These are phyloP conservation scores for Flaveria linearis DNA, from an alignment of 129 eudicot species.

Conservation along the genomic window DNA sequence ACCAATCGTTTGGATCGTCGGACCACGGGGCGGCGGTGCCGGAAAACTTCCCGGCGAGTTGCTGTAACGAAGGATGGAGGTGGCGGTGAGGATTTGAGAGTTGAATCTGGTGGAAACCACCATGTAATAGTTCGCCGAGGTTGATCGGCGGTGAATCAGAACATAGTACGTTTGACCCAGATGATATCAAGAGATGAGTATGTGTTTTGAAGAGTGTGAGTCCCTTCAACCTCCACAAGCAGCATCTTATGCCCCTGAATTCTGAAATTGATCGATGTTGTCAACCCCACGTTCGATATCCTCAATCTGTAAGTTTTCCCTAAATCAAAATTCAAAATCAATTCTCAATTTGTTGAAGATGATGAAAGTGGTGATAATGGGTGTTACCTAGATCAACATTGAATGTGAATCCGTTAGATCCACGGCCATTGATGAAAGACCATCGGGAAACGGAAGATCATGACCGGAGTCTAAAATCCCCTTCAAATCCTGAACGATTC, in stretches of 20 bases:
- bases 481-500: conserved; percentile 46
- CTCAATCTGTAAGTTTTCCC: conserved; percentile 65
- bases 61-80: conserved; percentile 61
- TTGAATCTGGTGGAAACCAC: conserved; percentile 72
- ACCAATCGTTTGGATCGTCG: conserved; percentile 64
- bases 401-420: conserved; percentile 50
- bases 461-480: conserved; percentile 56
- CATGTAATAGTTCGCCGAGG: conserved; percentile 51
- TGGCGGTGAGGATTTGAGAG: conserved; percentile 51
- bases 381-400: too few species aligned
- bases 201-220: conserved; percentile 63
- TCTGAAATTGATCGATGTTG: conserved; percentile 66
- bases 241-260: conserved; percentile 69
- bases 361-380: too few species aligned
- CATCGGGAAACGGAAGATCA: conserved; percentile 74
- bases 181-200: conserved; percentile 66
- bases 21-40: conserved; percentile 67
- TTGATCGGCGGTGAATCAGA: conserved; percentile 57
- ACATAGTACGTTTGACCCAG: conserved; percentile 65
- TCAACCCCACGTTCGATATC: conserved; percentile 66
- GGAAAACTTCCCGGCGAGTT: conserved; percentile 54
- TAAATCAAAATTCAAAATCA: too few species aligned
- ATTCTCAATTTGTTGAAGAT: too few species aligned
- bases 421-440: conserved; percentile 71
- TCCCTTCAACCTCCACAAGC: conserved; percentile 65